Percentiles rank a stretch among this genome's conserved stretches.
phyloP scores from a whole-genome alignment of 257 asterid species.

The Vinca minor region DNA sequence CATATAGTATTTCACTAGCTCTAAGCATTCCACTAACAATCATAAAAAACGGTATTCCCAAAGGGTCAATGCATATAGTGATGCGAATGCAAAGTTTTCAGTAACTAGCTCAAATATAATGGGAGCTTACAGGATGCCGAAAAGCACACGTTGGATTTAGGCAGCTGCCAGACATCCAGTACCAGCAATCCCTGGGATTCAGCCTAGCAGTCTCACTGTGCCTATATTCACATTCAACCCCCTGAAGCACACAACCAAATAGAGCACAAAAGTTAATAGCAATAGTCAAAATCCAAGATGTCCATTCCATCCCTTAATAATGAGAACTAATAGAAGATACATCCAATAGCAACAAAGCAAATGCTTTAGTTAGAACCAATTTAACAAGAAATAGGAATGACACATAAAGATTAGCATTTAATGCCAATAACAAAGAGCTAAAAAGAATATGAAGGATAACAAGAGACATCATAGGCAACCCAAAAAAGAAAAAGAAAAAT shows the following conservation, averaged over 20 bases:
- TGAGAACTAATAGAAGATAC: not conserved
- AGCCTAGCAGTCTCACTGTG: slow-evolving; percentile 42
- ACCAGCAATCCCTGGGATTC: slow-evolving; percentile 43
- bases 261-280: not conserved
- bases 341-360: not conserved
- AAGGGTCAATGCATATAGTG: not conserved
- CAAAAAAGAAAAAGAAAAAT: too few species aligned
- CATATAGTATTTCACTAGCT: not conserved
- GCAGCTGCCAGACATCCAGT: slow-evolving; percentile 31
- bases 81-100: not conserved
- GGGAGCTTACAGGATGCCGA: slow-evolving; percentile 40
- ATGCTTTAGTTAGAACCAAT: not conserved
- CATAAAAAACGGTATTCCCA: not conserved
- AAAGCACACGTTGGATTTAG: slow-evolving; percentile 33
- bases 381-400: not conserved
- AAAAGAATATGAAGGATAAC: too few species aligned
- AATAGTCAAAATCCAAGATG: too few species aligned
- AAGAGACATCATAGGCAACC: too few species aligned
- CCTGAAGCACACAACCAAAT: slow-evolving; percentile 21
- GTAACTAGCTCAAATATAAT: too few species aligned
- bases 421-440: too few species aligned
- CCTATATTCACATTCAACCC: slow-evolving; percentile 37
- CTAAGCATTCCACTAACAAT: not conserved
- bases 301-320: too few species aligned
- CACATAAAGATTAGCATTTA: not conserved